Conservation (phyloP, 495 filamentous ascomycete genomes). For the Cenococcum geophilum region DNA sequence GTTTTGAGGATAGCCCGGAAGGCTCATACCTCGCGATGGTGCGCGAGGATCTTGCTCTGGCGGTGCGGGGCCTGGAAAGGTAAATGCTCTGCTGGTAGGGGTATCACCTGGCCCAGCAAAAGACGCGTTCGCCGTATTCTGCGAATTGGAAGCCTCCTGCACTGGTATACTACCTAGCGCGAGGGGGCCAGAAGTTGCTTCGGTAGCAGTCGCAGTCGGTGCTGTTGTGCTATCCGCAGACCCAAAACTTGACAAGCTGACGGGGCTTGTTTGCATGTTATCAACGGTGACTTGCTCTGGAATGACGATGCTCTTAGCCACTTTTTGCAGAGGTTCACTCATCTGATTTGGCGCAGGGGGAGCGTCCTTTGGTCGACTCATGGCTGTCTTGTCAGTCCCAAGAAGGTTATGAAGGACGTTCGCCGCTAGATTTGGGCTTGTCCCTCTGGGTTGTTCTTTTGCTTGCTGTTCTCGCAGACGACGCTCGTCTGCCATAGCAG, state of each 20-base stretch:
- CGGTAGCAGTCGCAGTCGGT: conserved; percentile 44
- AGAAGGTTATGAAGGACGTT: conserved; percentile 50
- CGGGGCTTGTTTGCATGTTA: conserved; percentile 41
- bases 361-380: conserved; percentile 49
- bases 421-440: conserved; percentile 49
- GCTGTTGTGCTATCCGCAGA: conserved; percentile 37
- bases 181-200: conserved; percentile 32
- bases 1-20: conserved; percentile 56
- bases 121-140: background rate
- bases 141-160: conserved; percentile 13
- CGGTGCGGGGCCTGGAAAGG: conserved; percentile 40
- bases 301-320: conserved; percentile 39
- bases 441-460: conserved; percentile 39
- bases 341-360: conserved; percentile 37
- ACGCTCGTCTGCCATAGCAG: conserved; percentile 51
- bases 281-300: conserved; percentile 36
- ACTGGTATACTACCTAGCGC: conserved; percentile 22
- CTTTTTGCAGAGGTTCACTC: conserved; percentile 41
- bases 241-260: conserved; percentile 42
- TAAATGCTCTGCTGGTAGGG: conserved; percentile 36
- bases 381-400: conserved; percentile 44
- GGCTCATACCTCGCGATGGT: conserved; percentile 63
- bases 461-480: conserved; percentile 47
- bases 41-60: conserved; percentile 40
- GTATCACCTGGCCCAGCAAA: conserved; percentile 29